Evolutionary conservation across 2,329 filamentous ascomycete genomes (phyloP).

Genomic region (Ustulina deusta): DNA sequence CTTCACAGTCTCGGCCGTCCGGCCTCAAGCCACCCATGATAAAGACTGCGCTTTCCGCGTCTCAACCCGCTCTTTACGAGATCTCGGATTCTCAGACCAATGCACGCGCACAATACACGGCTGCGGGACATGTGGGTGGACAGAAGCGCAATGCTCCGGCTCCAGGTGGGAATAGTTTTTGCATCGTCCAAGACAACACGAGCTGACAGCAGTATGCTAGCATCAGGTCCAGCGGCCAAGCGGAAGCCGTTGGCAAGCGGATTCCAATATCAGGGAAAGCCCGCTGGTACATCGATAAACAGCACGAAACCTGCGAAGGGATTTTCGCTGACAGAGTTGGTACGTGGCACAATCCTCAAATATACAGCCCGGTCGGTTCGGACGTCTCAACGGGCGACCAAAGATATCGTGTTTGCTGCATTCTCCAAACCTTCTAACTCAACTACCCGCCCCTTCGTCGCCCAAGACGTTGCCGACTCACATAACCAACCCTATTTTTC

Average conservation of each 20-base stretch:
- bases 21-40: slow-evolving; percentile 42
- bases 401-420: no score
- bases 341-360: slow-evolving; percentile 37
- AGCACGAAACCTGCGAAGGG: slow-evolving; percentile 60
- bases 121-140: slow-evolving; percentile 52
- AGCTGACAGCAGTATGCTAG: slow-evolving; percentile 53
- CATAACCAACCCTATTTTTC: slow-evolving; percentile 7
- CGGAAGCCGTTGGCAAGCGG: slow-evolving; percentile 68
- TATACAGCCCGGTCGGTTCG: neutral
- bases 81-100: slow-evolving; percentile 73
- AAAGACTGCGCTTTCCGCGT: slow-evolving; percentile 42
- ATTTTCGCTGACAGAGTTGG: slow-evolving; percentile 54
- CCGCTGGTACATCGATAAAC: slow-evolving; percentile 56
- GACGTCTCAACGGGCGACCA: neutral
- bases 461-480: neutral
- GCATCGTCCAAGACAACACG: slow-evolving; percentile 29
- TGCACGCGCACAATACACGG: slow-evolving; percentile 59
- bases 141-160: slow-evolving; percentile 65
- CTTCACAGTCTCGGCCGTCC: slow-evolving; percentile 37
- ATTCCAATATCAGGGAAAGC: slow-evolving; percentile 59
- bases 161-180: slow-evolving; percentile 54
- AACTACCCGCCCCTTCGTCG: neutral
- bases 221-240: slow-evolving; percentile 68
- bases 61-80: slow-evolving; percentile 60
- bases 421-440: neutral